A percentile compares a stretch with the other conserved stretches of the same genome.
Evolutionary conservation across 148 eudicot genomes (phyloP).

Genomic region (Amaranthus cruentus): DNA sequence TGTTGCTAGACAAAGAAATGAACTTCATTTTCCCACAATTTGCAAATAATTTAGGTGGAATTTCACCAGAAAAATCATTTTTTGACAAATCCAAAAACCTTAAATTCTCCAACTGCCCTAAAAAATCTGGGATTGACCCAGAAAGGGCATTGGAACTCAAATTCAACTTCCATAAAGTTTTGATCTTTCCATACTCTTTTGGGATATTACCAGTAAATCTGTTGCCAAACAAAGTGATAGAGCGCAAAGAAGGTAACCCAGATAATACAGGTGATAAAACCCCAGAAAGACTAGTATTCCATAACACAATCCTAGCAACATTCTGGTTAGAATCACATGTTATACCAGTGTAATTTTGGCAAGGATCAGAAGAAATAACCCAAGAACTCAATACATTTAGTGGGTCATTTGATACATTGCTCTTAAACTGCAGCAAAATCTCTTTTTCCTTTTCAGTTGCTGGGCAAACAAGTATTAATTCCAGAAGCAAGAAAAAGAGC

Average conservation of each 20-base stretch:
- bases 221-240: conserved; percentile 68
- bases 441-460: conserved; percentile 62
- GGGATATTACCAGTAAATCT: conserved; percentile 74
- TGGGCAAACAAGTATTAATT: conserved; percentile 38
- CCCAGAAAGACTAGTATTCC: conserved; percentile 84
- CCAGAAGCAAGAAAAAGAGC: conserved; percentile 31
- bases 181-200: conserved; percentile 55
- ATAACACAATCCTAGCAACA: conserved; percentile 75
- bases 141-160: conserved; percentile 84
- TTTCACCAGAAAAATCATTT: conserved; percentile 64
- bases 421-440: conserved; percentile 83
- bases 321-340: conserved; percentile 63
- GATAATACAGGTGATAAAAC: conserved; percentile 71
- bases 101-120: conserved; percentile 65
- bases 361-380: conserved; percentile 53
- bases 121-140: conserved; percentile 77
- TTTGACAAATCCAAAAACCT: conserved; percentile 91
- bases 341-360: conserved; percentile 61
- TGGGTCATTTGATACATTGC: conserved; percentile 71
- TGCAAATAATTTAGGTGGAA: conserved; percentile 58
- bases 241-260: conserved; percentile 52
- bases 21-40: conserved; percentile 69
- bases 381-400: conserved; percentile 56
- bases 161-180: conserved; percentile 83
- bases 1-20: conserved; percentile 64